These are phyloP conservation scores for Trichophyton equinum DNA, from an alignment of 2,329 filamentous ascomycete species.

Conservation along the genomic window DNA sequence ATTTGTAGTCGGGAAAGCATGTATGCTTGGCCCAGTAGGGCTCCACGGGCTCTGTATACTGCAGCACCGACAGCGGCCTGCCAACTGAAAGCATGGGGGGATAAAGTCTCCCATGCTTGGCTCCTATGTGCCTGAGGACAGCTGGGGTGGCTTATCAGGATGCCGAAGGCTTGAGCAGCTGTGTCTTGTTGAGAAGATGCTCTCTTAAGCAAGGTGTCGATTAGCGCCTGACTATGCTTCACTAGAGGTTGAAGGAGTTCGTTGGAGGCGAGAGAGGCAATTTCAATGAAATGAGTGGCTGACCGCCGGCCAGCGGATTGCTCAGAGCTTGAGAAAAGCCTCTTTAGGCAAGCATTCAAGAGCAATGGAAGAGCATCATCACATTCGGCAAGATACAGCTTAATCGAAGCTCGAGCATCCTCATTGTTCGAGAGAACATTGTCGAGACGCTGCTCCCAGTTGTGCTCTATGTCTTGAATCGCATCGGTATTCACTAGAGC, in stretches of 20 bases:
- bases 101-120: neutral
- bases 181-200: slow-evolving; percentile 37
- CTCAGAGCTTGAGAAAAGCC: slow-evolving; percentile 26
- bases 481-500: slow-evolving; percentile 32
- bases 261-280: slow-evolving; percentile 45
- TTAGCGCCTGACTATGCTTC: slow-evolving; percentile 45
- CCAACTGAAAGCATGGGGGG: slow-evolving; percentile 33
- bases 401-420: slow-evolving; percentile 45
- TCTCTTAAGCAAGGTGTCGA: neutral
- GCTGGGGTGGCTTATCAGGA: slow-evolving; percentile 55
- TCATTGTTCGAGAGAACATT: slow-evolving; percentile 59
- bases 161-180: slow-evolving; percentile 60
- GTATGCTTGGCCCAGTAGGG: slow-evolving; percentile 46
- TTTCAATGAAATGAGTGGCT: slow-evolving; percentile 40
- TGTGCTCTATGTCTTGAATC: slow-evolving; percentile 31
- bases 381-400: slow-evolving; percentile 22
- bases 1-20: slow-evolving; percentile 45
- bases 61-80: slow-evolving; percentile 47
- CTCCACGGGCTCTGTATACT: slow-evolving; percentile 48
- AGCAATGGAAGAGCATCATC: slow-evolving; percentile 30
- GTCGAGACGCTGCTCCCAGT: slow-evolving; percentile 71
- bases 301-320: slow-evolving; percentile 31
- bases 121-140: slow-evolving; percentile 13
- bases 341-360: slow-evolving; percentile 35
- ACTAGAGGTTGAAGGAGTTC: slow-evolving; percentile 40